phyloP scores from a whole-genome alignment of 2,329 filamentous ascomycete species.

The Claviceps spartinae region DNA sequence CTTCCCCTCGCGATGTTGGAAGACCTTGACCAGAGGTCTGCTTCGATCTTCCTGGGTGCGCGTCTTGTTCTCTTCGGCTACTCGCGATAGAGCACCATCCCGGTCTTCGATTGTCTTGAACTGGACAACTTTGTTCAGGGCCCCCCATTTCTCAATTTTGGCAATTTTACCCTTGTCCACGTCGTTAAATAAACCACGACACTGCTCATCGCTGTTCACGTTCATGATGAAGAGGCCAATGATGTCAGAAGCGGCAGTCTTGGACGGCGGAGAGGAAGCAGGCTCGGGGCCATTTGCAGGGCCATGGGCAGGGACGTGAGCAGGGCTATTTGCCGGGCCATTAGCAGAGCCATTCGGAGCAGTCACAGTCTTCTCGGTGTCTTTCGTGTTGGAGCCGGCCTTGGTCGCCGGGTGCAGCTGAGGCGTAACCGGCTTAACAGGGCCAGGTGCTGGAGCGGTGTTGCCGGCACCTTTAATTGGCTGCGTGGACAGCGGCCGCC shows the following conservation, averaged over 20 bases:
- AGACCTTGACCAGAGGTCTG: conserved; percentile 72
- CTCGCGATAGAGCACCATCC: conserved; percentile 60
- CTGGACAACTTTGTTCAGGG: conserved; percentile 71
- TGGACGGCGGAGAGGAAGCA: conserved; percentile 43
- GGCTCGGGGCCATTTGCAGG: conserved; percentile 38
- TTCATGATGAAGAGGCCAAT: conserved; percentile 86
- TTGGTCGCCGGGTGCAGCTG: conserved; percentile 33
- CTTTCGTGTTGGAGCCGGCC: conserved; percentile 31
- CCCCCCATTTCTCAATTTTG: conserved; percentile 65
- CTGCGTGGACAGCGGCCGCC: conserved; percentile 25
- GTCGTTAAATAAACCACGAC: conserved; percentile 66
- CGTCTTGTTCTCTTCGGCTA: conserved; percentile 66
- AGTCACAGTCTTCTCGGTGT: conserved; percentile 40
- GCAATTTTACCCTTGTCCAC: conserved; percentile 73
- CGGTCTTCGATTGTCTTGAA: conserved; percentile 73
- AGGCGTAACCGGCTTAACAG: conserved; percentile 30
- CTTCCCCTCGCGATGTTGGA: conserved; percentile 53
- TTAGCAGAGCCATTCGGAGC: conserved; percentile 41
- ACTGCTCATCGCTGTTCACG: conserved; percentile 69
- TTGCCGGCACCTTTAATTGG: conserved; percentile 28
- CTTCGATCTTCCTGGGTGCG: conserved; percentile 58
- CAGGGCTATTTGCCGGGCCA: conserved; percentile 33
- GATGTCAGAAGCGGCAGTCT: conserved; percentile 49
- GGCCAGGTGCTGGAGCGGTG: conserved; percentile 18
- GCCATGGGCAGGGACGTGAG: conserved; percentile 31